Evolutionary conservation across 345 rosid species (phyloP), one percentile per base, ranked within the genome.

Genomic region (Turritis glabra): DNA sequence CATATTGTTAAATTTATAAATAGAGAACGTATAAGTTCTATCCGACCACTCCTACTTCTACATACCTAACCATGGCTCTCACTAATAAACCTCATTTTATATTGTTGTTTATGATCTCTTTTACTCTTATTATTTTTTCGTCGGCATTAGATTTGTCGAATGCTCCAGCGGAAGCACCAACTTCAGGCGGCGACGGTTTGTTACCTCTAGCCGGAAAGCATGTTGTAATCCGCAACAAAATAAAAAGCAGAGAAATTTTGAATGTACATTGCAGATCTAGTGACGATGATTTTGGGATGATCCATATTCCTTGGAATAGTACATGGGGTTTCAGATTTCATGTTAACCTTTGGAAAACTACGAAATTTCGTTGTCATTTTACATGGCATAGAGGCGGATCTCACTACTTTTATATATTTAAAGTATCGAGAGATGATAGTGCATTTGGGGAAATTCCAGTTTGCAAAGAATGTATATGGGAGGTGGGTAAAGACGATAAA

Each of bases 221-320:
- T 60, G 29, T 71, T 0, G 14, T 61, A 37, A 37, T 72, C 41
- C 38, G 1, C 15, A 72, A 72, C 3, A 7, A 1, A 0, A 2
- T 17, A n/a, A 17, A 0, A 1, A 48, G 12, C 12, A 4, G 3
- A 1, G 0, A 47, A 25, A 35, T 0, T 11, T 8, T 71, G 9
- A 60, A 71, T 37, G 38, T 26, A n/a, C 75, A 71, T 26, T 72
- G 76, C 43, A 72, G 9, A 27, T 72, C 69, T 17, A 13, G 2
- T 12, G 41, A 50, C 1, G 7, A 19, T 26, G 69, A 71, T 37
- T 25, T 60, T 9, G 67, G 75, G 48, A 4, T 59, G 38, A 5
- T 59, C 15, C 59, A 2, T 23, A 48, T 71, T 29, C 15, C 43
- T 12, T 38, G 43, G 43, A 38, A 38, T 38, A 5, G 43, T 12